phyloP scores from a whole-genome alignment of 228 moss, liverwort and hornwort species.

The Sphagnum fallax region DNA sequence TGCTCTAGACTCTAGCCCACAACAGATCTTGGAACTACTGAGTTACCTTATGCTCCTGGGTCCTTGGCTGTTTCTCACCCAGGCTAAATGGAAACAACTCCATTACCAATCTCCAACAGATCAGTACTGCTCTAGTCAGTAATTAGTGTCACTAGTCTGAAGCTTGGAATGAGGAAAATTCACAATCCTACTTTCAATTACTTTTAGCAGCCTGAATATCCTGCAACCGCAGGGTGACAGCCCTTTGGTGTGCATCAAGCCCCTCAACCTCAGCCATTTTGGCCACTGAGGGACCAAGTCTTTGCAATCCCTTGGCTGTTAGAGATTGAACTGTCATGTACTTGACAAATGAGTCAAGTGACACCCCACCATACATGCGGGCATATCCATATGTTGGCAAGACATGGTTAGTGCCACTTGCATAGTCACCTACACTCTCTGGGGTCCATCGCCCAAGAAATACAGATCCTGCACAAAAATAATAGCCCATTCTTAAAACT shows the following conservation, averaged over 20 bases:
- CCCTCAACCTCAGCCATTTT: slow-evolving; percentile 96
- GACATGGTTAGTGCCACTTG: slow-evolving; percentile 97
- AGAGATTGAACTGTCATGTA: slow-evolving; percentile 98
- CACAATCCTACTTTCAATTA: too few relatives aligned
- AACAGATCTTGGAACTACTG: too few relatives aligned
- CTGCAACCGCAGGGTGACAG: slow-evolving; percentile 72
- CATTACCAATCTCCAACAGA: too few relatives aligned
- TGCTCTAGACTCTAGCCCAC: too few relatives aligned
- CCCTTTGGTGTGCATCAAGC: slow-evolving; percentile 90
- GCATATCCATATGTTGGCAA: slow-evolving; percentile 95
- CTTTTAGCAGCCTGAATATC: slow-evolving; percentile 25
- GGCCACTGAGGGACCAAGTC: slow-evolving; percentile 72
- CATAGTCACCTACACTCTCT: slow-evolving; percentile 97
- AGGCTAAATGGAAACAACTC: too few relatives aligned
- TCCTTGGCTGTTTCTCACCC: too few relatives aligned
- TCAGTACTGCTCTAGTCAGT: too few relatives aligned
- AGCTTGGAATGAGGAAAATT: too few relatives aligned
- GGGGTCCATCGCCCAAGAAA: slow-evolving; percentile 95
- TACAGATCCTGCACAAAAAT: slow-evolving; percentile 61
- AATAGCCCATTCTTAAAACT: neutral
- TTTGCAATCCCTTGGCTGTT: slow-evolving; percentile 61
- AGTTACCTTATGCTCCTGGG: too few relatives aligned
- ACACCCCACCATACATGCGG: slow-evolving; percentile 99
- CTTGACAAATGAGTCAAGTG: slow-evolving; percentile 89
- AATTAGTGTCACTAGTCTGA: too few relatives aligned